Base-by-base conservation (phyloP, 495 filamentous ascomycete genomes). In the Mytilinidion resinicola region DNA sequence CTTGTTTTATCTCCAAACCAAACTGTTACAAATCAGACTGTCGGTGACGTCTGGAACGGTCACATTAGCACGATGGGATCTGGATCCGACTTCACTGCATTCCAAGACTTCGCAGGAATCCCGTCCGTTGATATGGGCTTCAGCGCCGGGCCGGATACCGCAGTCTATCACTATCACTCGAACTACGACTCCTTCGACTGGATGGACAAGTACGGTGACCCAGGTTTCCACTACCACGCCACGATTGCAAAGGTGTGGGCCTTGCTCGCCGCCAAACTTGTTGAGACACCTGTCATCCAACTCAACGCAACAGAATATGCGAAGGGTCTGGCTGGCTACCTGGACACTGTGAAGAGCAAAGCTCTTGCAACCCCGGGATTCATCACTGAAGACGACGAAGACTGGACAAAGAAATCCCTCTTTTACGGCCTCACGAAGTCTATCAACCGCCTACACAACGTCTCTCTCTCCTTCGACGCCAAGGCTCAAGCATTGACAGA, bases 1-100 rank as follows among this genome's bases (percentile, higher is more conserved):
- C 56, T 87, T 0, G 83, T 96, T 17, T 83, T 75, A 43, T 93
- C 90, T 0, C 90, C 93, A 0, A 95, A 96, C 67, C 81, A 75
- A 58, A 85, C 83, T 1, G 70, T 82, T 25, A 53, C 73, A 4
- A 76, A 76, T 12, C 81, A 95, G 68, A 91, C 89, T 0, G 75
- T 92, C 17, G 69, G 78, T 12, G 89, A 86, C 35, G 41, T 77
- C 9, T 84, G 82, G 80, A 61, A 79, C 62, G 78, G 78, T 1
- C 61, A 76, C n/a, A 85, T 96, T 49, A 55, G 64, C 2, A 84
- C 83, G 5, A 84, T 88, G 76, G 86, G 86, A 12, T 82, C 80
- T 56, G 86, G 86, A 15, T 85, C 81, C 61, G 86, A 90, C 59
- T 89, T 85, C 57, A 88, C 85, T 15, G 85, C 85, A 10, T 89